Conservation (phyloP, 2,329 filamentous ascomycete genomes). For the Thermomyces lanuginosus region DNA sequence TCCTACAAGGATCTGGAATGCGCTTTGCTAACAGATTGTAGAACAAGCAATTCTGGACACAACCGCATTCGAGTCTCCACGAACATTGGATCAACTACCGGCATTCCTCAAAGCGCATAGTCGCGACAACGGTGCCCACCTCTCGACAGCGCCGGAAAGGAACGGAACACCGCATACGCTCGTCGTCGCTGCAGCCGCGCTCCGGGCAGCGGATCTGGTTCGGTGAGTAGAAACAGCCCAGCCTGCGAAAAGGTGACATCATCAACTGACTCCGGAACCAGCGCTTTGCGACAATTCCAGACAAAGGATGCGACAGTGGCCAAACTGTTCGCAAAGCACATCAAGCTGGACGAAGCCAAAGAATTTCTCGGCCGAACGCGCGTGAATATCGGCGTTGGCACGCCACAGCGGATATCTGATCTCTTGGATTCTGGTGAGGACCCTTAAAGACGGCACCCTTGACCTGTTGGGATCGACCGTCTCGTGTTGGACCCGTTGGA, state of each 20-base stretch:
- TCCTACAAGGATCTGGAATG: not conserved
- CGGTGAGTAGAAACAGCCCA: conserved; percentile 33
- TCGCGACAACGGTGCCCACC: conserved; percentile 38
- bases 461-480: not conserved
- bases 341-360: conserved; percentile 80
- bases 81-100: conserved; percentile 57
- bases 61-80: conserved; percentile 49
- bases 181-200: conserved; percentile 67
- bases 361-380: conserved; percentile 51
- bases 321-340: conserved; percentile 96
- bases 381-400: conserved; percentile 79
- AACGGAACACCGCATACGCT: conserved; percentile 70
- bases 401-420: conserved; percentile 65
- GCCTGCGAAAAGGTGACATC: not conserved
- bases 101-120: conserved; percentile 53
- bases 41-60: conserved; percentile 65
- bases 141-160: conserved; percentile 50
- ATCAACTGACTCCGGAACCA: conserved; percentile 15
- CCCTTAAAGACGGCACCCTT: too few species aligned
- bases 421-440: conserved; percentile 66
- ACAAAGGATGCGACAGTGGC: conserved; percentile 61
- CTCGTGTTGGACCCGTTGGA: conserved; percentile 6
- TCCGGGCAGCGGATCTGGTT: conserved; percentile 72
- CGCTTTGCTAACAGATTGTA: conserved; percentile 16
- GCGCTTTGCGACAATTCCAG: conserved; percentile 61